Conservation (phyloP, 345 rosid genomes). For the Tarenaya hassleriana region DNA sequence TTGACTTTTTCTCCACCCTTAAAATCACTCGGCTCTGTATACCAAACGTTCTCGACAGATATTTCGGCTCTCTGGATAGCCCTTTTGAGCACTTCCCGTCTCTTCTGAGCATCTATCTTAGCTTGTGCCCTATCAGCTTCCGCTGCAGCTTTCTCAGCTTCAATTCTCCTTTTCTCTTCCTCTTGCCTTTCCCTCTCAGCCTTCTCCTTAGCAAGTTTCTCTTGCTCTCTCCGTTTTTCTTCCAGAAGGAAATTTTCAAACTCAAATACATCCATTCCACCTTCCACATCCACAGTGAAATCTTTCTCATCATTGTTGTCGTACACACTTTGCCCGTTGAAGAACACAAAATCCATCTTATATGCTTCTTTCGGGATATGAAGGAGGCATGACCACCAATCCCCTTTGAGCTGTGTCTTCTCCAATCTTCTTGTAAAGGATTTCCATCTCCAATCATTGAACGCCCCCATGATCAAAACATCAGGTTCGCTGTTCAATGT, state of each 20-base stretch:
- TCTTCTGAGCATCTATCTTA: constrained; percentile 49
- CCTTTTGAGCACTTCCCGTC: constrained; percentile 36
- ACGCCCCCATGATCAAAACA: constrained; percentile 78
- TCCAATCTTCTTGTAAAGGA: constrained; percentile 63
- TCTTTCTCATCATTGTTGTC: constrained; percentile 74
- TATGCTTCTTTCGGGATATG: constrained; percentile 86
- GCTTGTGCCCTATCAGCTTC: constrained; percentile 82
- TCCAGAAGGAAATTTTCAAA: constrained; percentile 85
- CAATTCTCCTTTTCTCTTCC: constrained; percentile 65
- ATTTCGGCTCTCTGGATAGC: constrained; percentile 44
- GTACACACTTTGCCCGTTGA: constrained; percentile 60
- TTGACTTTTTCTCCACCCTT: constrained; percentile 49
- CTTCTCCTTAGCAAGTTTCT: constrained; percentile 67
- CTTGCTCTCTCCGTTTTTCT: constrained; percentile 71
- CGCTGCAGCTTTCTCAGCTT: constrained; percentile 61
- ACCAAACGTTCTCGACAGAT: constrained; percentile 55
- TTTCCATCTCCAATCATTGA: constrained; percentile 90
- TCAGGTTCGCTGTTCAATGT: constrained; percentile 51
- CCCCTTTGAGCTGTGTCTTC: constrained; percentile 52
- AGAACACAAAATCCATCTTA: constrained; percentile 86
- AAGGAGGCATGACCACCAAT: constrained; percentile 84
- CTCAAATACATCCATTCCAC: constrained; percentile 58
- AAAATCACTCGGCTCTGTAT: constrained; percentile 59
- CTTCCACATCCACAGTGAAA: constrained; percentile 61
- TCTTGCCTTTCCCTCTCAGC: constrained; percentile 67